Evolutionary conservation across 192 early-diverging fungal genomes (phyloP).

Genomic region (Mortierella claussenii): DNA sequence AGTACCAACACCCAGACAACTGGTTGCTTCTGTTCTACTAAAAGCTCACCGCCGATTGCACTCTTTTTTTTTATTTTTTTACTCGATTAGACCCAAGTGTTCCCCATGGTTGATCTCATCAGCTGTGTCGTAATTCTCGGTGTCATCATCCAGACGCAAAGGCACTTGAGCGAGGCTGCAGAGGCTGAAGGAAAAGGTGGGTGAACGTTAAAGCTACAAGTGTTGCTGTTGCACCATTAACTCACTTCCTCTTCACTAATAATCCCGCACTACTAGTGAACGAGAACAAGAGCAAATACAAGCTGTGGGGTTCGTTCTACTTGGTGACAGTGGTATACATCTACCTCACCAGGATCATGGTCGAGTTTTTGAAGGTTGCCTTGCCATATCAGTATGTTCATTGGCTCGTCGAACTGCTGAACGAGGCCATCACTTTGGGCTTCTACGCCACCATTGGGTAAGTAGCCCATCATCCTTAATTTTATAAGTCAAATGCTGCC

Average conservation of each 20-base stretch:
- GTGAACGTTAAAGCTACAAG: neutral
- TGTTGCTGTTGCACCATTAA: too few relatives aligned
- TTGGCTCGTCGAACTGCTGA: slow-evolving; percentile 61
- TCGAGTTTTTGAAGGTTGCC: slow-evolving; percentile 55
- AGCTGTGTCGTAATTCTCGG: slow-evolving; percentile 61
- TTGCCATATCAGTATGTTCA: slow-evolving; percentile 62
- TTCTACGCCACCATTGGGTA: slow-evolving; percentile 66
- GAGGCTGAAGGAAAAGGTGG: slow-evolving; percentile 65
- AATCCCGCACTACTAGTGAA: slow-evolving; percentile 24
- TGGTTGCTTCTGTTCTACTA: too few relatives aligned
- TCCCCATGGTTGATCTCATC: slow-evolving; percentile 59
- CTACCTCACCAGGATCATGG: slow-evolving; percentile 62
- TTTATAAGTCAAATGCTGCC: neutral
- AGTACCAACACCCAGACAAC: too few relatives aligned
- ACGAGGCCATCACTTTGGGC: slow-evolving; percentile 57
- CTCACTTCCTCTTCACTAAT: neutral
- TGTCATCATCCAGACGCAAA: slow-evolving; percentile 63
- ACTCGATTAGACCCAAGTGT: slow-evolving; percentile 39
- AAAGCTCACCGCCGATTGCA: too few relatives aligned
- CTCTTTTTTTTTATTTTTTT: too few relatives aligned
- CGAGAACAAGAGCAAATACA: slow-evolving; percentile 59
- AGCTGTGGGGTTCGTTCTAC: slow-evolving; percentile 66
- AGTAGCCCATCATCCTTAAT: neutral
- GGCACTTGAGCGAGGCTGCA: slow-evolving; percentile 56
- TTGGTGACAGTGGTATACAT: slow-evolving; percentile 62